Conservation (phyloP, 495 filamentous ascomycete genomes). For the Xylaria curta region DNA sequence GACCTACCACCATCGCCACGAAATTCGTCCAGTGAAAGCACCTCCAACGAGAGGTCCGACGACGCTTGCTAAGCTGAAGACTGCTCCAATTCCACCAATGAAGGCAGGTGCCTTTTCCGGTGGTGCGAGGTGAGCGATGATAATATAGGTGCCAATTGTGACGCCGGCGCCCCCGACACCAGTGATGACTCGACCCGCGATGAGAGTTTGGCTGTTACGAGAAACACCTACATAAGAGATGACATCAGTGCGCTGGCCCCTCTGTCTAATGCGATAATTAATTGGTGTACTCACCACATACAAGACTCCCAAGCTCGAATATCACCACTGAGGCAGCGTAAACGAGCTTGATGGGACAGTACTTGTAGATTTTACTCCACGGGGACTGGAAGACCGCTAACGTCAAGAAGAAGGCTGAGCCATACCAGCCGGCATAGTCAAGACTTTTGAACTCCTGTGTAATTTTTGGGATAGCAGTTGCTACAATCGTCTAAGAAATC, state of each 20-base stretch:
- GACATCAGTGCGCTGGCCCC: too few species aligned
- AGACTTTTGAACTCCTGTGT: constrained; percentile 44
- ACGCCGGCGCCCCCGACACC: constrained; percentile 49
- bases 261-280: too few species aligned
- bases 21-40: constrained; percentile 47
- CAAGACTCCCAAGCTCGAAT: constrained; percentile 54
- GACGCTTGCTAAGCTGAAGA: constrained; percentile 24
- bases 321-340: constrained; percentile 51
- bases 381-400: constrained; percentile 31
- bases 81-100: constrained; percentile 17
- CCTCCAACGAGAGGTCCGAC: constrained; percentile 51
- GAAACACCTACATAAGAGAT: not conserved
- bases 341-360: constrained; percentile 48
- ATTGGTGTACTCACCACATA: constrained; percentile 55
- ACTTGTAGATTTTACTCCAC: constrained; percentile 42
- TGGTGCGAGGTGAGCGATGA: constrained; percentile 43
- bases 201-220: not conserved
- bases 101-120: not conserved
- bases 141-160: constrained; percentile 34
- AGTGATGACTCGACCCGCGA: constrained; percentile 56
- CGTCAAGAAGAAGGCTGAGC: constrained; percentile 35
- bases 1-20: constrained; percentile 47
- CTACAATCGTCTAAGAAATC: constrained; percentile 45
- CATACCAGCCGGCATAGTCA: too few species aligned
- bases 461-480: constrained; percentile 51